Evolutionary conservation across 169 alveolate species (phyloP).

Genomic region (Hepatocystis sp.): DNA sequence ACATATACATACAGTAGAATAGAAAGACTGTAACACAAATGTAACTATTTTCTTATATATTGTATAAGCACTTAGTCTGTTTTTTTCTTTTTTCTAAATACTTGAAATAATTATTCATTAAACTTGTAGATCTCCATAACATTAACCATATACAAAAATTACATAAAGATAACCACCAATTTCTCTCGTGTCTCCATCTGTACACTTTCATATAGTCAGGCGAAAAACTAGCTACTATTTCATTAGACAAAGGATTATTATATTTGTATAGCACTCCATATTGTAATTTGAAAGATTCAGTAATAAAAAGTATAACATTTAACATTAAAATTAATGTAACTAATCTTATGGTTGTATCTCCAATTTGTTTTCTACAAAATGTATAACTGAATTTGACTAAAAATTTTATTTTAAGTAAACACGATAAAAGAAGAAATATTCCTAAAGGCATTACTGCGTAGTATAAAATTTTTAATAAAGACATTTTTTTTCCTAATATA

Average conservation of each 20-base stretch:
- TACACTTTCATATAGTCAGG: constrained; percentile 57
- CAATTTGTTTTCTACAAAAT: constrained; percentile 72
- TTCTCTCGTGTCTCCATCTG: constrained; percentile 76
- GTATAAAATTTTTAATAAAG: constrained; percentile 42
- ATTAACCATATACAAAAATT: constrained; percentile 76
- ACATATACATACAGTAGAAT: too few species aligned
- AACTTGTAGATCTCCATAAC: constrained; percentile 74
- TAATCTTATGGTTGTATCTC: constrained; percentile 68
- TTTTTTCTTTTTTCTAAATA: constrained; percentile 59
- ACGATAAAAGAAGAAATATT: constrained; percentile 55
- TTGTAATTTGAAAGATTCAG: constrained; percentile 60
- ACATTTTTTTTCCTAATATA: constrained; percentile 7
- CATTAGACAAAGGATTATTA: constrained; percentile 40
- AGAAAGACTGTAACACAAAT: too few species aligned
- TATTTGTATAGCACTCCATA: constrained; percentile 23
- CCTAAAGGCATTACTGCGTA: constrained; percentile 70
- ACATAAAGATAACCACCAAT: constrained; percentile 75
- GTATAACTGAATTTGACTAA: constrained; percentile 57
- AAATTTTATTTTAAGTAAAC: constrained; percentile 63
- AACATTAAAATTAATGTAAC: constrained; percentile 54
- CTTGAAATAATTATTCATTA: constrained; percentile 54
- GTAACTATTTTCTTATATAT: too few species aligned
- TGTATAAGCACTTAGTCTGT: too few species aligned
- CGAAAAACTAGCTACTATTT: constrained; percentile 20
- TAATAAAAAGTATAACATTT: constrained; percentile 54